A percentile compares a stretch with the other conserved stretches of the same genome.
These are phyloP conservation scores for Debaryomyces hansenii DNA, from an alignment of 805 yeast genomes.

Conservation along the genomic window DNA sequence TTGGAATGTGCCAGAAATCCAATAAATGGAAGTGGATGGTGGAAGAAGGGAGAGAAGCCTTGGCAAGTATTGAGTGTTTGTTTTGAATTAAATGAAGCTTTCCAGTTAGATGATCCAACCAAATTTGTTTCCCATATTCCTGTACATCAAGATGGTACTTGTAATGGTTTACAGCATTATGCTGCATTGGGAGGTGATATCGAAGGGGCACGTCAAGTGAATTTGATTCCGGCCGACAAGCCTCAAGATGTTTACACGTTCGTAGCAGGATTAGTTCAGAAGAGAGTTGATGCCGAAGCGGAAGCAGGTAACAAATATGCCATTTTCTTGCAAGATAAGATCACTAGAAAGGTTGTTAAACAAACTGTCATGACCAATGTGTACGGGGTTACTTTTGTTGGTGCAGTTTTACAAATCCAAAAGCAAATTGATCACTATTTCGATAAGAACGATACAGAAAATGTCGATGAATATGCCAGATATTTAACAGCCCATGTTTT, in stretches of 20 bases:
- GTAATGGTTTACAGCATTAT: slow-evolving; percentile 84
- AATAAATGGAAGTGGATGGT: slow-evolving; percentile 56
- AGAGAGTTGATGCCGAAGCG: slow-evolving; percentile 54
- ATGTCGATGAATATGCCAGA: slow-evolving; percentile 37
- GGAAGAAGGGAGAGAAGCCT: slow-evolving; percentile 77
- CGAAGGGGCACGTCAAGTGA: slow-evolving; percentile 81
- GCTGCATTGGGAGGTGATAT: slow-evolving; percentile 86
- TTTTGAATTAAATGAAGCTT: slow-evolving; percentile 63
- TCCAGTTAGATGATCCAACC: slow-evolving; percentile 61
- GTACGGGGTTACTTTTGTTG: slow-evolving; percentile 92
- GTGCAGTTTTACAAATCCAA: slow-evolving; percentile 87
- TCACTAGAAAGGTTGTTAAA: slow-evolving; percentile 86
- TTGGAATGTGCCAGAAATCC: slow-evolving; percentile 64
- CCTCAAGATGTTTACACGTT: slow-evolving; percentile 78
- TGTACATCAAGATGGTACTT: slow-evolving; percentile 84
- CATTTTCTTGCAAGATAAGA: slow-evolving; percentile 53
- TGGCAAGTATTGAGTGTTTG: slow-evolving; percentile 80
- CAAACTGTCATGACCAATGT: slow-evolving; percentile 99
- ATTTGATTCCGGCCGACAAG: slow-evolving; percentile 64
- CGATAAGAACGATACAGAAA: slow-evolving; percentile 40
- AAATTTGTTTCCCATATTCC: slow-evolving; percentile 70
- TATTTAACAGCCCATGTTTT: slow-evolving; percentile 80
- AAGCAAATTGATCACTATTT: slow-evolving; percentile 68
- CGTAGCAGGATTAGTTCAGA: slow-evolving; percentile 65
- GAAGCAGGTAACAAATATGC: slow-evolving; percentile 57